These are phyloP conservation scores for Rhodosporidiobolus odoratus DNA, from an alignment of 768 basidiomycete genomes.

Conservation along the genomic window DNA sequence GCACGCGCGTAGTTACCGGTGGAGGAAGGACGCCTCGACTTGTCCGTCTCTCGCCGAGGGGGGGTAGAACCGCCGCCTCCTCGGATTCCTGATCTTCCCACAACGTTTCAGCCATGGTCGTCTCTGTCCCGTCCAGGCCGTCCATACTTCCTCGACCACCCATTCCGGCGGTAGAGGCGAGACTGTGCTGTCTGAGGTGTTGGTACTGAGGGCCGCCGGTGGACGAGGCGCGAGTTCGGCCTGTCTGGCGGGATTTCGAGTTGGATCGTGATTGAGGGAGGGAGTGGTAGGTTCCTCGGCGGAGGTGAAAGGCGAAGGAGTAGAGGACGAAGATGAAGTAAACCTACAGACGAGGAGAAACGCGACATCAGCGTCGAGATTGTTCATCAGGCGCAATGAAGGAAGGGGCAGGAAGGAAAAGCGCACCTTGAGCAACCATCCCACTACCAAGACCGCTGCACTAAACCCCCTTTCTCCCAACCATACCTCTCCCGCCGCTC, in stretches of 20 bases:
- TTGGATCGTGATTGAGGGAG: slow-evolving; percentile 54
- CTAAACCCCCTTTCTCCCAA: slow-evolving; percentile 80
- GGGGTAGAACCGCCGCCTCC: not conserved
- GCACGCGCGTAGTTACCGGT: not conserved
- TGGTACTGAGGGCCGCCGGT: slow-evolving; percentile 32
- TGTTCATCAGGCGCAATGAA: not conserved
- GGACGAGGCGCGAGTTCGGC: slow-evolving; percentile 46
- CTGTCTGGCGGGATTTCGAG: slow-evolving; percentile 69
- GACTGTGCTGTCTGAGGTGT: slow-evolving; percentile 23
- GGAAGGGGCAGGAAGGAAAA: slow-evolving; percentile 2
- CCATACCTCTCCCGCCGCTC: slow-evolving; percentile 79
- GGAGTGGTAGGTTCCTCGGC: slow-evolving; percentile 79
- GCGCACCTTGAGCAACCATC: slow-evolving; percentile 82
- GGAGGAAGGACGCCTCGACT: not conserved
- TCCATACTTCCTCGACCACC: slow-evolving; percentile 5
- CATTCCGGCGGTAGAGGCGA: slow-evolving; percentile 17
- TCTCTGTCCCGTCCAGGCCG: slow-evolving; percentile 18
- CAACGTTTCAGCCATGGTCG: slow-evolving; percentile 25
- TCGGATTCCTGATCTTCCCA: slow-evolving; percentile 31
- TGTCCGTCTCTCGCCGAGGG: not conserved
- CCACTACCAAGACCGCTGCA: slow-evolving; percentile 65
- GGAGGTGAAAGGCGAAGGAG: slow-evolving; percentile 87
- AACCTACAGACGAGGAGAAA: slow-evolving; percentile 54
- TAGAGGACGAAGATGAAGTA: slow-evolving; percentile 88
- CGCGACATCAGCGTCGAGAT: not conserved